Evolutionary conservation across 306 rosid genomes (phyloP).

Genomic region (Cicer pinnatifidum): DNA sequence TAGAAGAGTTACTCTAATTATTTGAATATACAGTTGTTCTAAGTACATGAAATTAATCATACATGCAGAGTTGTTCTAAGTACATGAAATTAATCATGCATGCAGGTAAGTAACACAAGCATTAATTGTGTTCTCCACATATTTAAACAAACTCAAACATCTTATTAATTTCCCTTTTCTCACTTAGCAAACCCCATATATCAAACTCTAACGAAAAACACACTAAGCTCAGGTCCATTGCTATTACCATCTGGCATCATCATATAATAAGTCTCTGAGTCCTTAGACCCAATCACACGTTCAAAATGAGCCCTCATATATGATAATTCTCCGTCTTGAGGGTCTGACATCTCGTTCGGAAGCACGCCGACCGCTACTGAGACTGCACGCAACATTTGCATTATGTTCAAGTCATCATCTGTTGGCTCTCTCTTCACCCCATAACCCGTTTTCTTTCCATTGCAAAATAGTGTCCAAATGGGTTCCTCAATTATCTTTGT

Average conservation of each 20-base stretch:
- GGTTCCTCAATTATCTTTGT: conserved; percentile 71
- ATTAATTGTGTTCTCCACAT: not conserved
- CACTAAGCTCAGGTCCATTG: conserved; percentile 68
- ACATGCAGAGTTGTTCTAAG: conserved; percentile 6
- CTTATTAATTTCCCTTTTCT: conserved; percentile 17
- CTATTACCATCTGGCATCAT: conserved; percentile 70
- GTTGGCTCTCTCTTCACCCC: conserved; percentile 76
- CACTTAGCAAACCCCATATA: not conserved
- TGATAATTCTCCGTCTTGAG: conserved; percentile 64
- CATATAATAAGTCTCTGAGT: conserved; percentile 86
- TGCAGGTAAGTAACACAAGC: conserved; percentile 1
- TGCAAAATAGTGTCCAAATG: conserved; percentile 73
- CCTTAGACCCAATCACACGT: conserved; percentile 78
- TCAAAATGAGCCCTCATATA: conserved; percentile 80
- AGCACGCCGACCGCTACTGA: conserved; percentile 82
- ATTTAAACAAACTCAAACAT: not conserved
- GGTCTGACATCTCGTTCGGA: conserved; percentile 54
- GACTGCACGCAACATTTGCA: conserved; percentile 69
- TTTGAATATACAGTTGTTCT: conserved; percentile 3
- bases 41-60: not conserved
- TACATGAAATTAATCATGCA: not conserved
- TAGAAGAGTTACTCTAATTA: not conserved
- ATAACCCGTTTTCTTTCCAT: conserved; percentile 80
- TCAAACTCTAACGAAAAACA: conserved; percentile 77
- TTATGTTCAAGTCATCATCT: conserved; percentile 67